Evolutionary conservation across 78 protist species (phyloP), one percentile per base, ranked within the genome.

Genomic region (Isochrysis galbana): DNA sequence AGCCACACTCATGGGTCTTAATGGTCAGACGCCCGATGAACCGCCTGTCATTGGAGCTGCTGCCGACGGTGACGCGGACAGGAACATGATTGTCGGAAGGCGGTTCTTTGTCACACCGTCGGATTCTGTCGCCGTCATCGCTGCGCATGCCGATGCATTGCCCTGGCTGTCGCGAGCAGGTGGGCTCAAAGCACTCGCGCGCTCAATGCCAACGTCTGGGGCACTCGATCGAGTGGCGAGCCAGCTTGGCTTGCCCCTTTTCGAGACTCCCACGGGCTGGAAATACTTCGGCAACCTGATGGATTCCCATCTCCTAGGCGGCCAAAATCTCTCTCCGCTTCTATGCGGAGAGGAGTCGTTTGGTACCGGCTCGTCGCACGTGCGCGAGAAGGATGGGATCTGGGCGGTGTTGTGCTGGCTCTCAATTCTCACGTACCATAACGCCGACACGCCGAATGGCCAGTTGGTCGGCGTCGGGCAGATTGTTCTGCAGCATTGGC

Each of bases 321-420:
- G 45, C 41, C 23, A 38, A 2, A 7, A 67, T 25, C 23, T 34
- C 82, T 23, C 51, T 22, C 51, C 80, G n/a, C 23, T 89, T 54
- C 70, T 98, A 69, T 98, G 99, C 92, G 99, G 99, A 29, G 99
- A 98, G 94, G 99, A 98, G 95, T 87, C 95, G 77, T 98, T 98
- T 83, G 99, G 99, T n/a, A 98, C 99, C 4, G 67, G 78, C 90
- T 23, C 44, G n/a, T 93, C 95, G 90, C 99, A 97, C 96, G 91
- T 98, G 54, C 95, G 99, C 74, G 99, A 98, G 96, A 98, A 98
- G 94, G 99, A 98, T 90, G 99, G 99, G 38, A 45, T 86, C 45
- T 86, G 90, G 55, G 69, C 90, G 44, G 55, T 86, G 32, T 82
- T 97, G 54, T 93, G 95, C 78, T 98, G 99, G 99, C 91, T 97